Conservation (phyloP, 768 basidiomycete genomes). For the Rhodotorula taiwanensis region DNA sequence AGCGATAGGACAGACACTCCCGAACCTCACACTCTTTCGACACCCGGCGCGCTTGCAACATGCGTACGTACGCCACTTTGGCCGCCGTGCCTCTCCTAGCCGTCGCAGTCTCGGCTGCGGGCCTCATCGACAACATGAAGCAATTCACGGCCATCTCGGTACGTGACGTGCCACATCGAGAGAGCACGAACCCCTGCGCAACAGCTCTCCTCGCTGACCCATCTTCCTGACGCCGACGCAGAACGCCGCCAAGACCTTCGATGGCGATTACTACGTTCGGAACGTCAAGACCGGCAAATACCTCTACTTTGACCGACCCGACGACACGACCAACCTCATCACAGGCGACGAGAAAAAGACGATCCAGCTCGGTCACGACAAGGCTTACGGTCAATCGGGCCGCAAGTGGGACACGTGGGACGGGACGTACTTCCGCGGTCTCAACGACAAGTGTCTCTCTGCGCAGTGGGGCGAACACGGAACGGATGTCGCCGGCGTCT, state of each 20-base stretch:
- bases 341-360: conserved; percentile 9
- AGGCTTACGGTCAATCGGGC: conserved; percentile 22
- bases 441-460: conserved; percentile 15
- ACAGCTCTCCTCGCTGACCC: not conserved
- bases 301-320: conserved; percentile 23
- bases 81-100: conserved; percentile 2
- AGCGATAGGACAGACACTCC: too few relatives aligned
- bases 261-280: conserved; percentile 27
- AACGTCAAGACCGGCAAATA: conserved; percentile 29
- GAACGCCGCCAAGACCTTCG: conserved; percentile 16
- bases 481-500: conserved; percentile 20
- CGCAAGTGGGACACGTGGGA: not conserved
- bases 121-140: conserved; percentile 23
- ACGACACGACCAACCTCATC: conserved; percentile 30
- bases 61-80: conserved; percentile 1
- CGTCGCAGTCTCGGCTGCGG: not conserved
- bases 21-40: not conserved
- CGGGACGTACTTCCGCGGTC: conserved; percentile 10
- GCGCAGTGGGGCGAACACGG: conserved; percentile 22
- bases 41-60: not conserved
- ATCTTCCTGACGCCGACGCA: not conserved
- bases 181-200: too few relatives aligned
- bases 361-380: conserved; percentile 14
- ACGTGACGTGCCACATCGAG: not conserved
- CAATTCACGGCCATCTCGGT: conserved; percentile 16